These are phyloP conservation scores for Debaryomyces coudertii DNA, from an alignment of 1,139 yeast genomes.

Conservation along the genomic window DNA sequence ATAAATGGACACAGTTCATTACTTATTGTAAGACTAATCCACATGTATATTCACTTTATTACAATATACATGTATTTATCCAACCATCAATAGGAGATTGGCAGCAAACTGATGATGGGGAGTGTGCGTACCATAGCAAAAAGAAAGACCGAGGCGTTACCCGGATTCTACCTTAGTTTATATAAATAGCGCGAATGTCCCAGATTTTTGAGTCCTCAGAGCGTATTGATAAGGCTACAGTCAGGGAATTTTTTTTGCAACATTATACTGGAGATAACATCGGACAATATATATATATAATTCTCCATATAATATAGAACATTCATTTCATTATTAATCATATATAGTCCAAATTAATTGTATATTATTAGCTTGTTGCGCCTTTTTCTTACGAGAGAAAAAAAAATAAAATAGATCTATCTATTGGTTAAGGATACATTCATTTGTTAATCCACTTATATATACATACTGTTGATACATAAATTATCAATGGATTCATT, in stretches of 20 bases:
- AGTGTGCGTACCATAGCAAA: slow-evolving; percentile 2
- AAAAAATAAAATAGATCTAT: slow-evolving; percentile 4
- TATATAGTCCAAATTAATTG: slow-evolving; percentile 10
- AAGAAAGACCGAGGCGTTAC: slow-evolving; percentile 7
- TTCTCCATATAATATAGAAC: slow-evolving; percentile 6
- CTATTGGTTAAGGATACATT: slow-evolving; percentile 42
- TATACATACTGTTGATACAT: slow-evolving; percentile 9
- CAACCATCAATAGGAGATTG: neutral
- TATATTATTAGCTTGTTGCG: slow-evolving; percentile 7
- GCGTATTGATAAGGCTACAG: slow-evolving; percentile 6
- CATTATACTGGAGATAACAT: slow-evolving; percentile 8
- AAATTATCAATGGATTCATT: slow-evolving; percentile 62
- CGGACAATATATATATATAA: slow-evolving; percentile 3
- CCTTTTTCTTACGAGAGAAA: neutral
- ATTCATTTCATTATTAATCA: slow-evolving; percentile 7
- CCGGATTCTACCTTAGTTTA: slow-evolving; percentile 8
- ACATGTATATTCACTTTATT: neutral
- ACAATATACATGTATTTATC: neutral
- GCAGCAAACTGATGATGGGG: slow-evolving; percentile 2
- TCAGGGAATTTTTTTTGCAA: slow-evolving; percentile 8
- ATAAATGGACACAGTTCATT: neutral
- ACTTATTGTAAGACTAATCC: neutral
- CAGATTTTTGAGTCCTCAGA: slow-evolving; percentile 1
- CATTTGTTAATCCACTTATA: slow-evolving; percentile 40
- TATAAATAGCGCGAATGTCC: slow-evolving; percentile 7